Conservation (phyloP, 2,329 filamentous ascomycete genomes). For the Pseudocercospora musae region DNA sequence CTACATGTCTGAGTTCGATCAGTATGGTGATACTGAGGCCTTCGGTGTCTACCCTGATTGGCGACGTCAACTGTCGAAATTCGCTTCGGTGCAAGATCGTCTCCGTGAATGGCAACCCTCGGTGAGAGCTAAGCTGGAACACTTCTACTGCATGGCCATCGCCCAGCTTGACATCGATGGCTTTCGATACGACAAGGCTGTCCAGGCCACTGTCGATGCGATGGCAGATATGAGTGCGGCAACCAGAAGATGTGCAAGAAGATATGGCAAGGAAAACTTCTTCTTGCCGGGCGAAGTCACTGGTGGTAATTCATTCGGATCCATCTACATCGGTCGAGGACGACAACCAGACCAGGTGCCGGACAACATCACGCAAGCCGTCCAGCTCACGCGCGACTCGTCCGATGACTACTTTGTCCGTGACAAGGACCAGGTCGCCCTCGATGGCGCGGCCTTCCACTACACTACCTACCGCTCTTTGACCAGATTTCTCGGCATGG, state of each 20-base stretch:
- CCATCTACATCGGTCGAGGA: constrained; percentile 60
- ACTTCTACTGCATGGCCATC: constrained; percentile 61
- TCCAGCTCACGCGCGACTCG: constrained; percentile 45
- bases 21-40: constrained; percentile 60
- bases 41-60: constrained; percentile 61
- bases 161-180: constrained; percentile 60
- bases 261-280: constrained; percentile 59
- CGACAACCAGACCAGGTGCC: constrained; percentile 54
- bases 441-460: constrained; percentile 60
- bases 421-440: constrained; percentile 48
- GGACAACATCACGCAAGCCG: constrained; percentile 45
- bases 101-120: constrained; percentile 60
- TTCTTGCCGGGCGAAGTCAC: constrained; percentile 61
- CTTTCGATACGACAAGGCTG: constrained; percentile 63
- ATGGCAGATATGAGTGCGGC: constrained; percentile 54
- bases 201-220: constrained; percentile 59
- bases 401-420: constrained; percentile 52
- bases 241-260: constrained; percentile 55
- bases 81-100: constrained; percentile 63
- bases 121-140: constrained; percentile 55
- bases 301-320: constrained; percentile 56
- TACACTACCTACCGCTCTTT: constrained; percentile 59
- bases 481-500: constrained; percentile 57
- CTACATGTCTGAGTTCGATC: constrained; percentile 59
- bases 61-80: constrained; percentile 60